Base-by-base conservation (phyloP, 1,284 basidiomycete species). In the Ceratobasidium papillatum region DNA sequence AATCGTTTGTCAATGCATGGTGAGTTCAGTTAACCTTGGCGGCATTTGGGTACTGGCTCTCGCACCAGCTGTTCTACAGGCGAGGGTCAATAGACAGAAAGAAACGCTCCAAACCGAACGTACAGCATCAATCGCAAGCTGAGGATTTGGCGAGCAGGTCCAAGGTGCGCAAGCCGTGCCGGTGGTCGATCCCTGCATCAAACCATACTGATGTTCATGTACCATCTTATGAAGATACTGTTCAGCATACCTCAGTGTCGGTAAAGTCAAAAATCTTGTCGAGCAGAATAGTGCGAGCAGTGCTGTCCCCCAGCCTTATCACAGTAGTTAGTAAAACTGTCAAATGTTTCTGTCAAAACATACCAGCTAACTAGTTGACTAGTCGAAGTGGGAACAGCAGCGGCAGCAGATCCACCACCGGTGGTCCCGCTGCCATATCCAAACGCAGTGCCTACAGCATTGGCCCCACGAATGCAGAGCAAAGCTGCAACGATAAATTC, bases 321-420 rank as follows among this genome's bases (percentile, higher is more conserved):
- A 17, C 9, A 36, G 17, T 22, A 41, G 14, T 52, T 27, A 30
- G 30, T 7, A 8, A 19, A 22, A 25, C 59, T 12, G 19, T 22
- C 14, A 22, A 43, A 43, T 2, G 25, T 14, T 11, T 34, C 14
- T 30, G 14, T 3, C 7, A 58, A 36, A 11, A 58, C 54, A 30
- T 62, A 73, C 77, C 81, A 82, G n/a, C 76, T 77, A 17, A 78
- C 75, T 19, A 83, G 77, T 75, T 83, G 78, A 22, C 79, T 76
- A 22, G 79, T 74, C 41, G 80, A 81, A 0, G 79, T 77, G 14
- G 83, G 83, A 47, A 79, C 78, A 3, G 79, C 77, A 0, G 80
- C 77, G 1, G 80, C 75, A n/a, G 80, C 79, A 43, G 74, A 79
- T 9, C 83, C 82, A 34, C 82, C 82, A 11, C 83, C 83, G 8